Evolutionary conservation across 352 stramenopile genomes (phyloP).

Genomic region (Phytophthora capsici): DNA sequence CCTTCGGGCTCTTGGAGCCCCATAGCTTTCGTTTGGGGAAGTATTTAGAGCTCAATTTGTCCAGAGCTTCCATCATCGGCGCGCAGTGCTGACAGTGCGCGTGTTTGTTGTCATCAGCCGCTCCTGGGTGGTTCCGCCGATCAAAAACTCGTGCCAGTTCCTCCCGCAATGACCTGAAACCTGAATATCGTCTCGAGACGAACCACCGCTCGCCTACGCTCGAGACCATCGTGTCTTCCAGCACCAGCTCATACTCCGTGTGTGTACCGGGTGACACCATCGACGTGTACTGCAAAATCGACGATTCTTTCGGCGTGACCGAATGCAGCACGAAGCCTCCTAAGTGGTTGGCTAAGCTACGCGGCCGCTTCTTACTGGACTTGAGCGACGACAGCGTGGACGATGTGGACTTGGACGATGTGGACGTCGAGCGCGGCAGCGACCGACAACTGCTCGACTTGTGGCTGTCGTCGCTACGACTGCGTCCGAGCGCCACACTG

Average conservation of each 20-base stretch:
- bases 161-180: slow-evolving; percentile 67
- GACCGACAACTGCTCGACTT: slow-evolving; percentile 8
- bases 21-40: slow-evolving; percentile 72
- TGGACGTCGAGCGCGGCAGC: slow-evolving; percentile 21
- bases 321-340: slow-evolving; percentile 68
- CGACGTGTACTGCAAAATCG: slow-evolving; percentile 57
- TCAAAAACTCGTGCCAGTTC: slow-evolving; percentile 60
- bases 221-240: slow-evolving; percentile 31
- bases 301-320: slow-evolving; percentile 63
- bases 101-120: slow-evolving; percentile 4
- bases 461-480: slow-evolving; percentile 18
- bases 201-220: slow-evolving; percentile 52
- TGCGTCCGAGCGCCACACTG: slow-evolving; percentile 17
- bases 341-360: slow-evolving; percentile 48
- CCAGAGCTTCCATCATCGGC: slow-evolving; percentile 49
- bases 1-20: slow-evolving; percentile 50
- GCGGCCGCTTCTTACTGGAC: slow-evolving; percentile 23
- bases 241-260: slow-evolving; percentile 75
- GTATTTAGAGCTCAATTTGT: slow-evolving; percentile 44
- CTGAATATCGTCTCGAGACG: slow-evolving; percentile 71
- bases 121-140: slow-evolving; percentile 21
- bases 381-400: slow-evolving; percentile 17
- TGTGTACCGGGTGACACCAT: slow-evolving; percentile 47
- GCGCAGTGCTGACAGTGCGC: slow-evolving; percentile 75
- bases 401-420: slow-evolving; percentile 19